Evolutionary conservation across 2,329 filamentous ascomycete genomes (phyloP).

Genomic region (Blastomyces percursus): DNA sequence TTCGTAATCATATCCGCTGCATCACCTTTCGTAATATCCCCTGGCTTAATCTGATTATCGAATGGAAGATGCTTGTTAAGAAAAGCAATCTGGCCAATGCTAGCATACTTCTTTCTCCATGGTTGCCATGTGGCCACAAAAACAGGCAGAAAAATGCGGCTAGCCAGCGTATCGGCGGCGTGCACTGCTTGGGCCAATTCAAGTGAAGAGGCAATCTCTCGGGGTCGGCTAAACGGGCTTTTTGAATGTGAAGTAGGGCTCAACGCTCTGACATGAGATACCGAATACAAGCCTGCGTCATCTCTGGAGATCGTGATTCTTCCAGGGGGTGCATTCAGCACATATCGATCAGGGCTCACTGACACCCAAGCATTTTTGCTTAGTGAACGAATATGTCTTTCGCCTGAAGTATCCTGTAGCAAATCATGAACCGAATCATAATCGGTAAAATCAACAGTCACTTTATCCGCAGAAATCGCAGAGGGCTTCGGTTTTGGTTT

Average conservation of each 20-base stretch:
- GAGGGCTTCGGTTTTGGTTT: conserved; percentile 10
- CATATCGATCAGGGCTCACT: conserved; percentile 56
- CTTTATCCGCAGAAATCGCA: conserved; percentile 18
- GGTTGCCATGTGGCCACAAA: conserved; percentile 55
- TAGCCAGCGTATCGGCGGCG: conserved; percentile 72
- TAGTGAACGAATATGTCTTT: conserved; percentile 64
- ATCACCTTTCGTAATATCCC: conserved; percentile 63
- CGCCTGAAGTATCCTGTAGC: conserved; percentile 67
- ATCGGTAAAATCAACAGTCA: conserved; percentile 67
- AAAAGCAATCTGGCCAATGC: conserved; percentile 37
- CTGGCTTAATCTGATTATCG: conserved; percentile 48
- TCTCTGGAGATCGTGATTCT: conserved; percentile 44
- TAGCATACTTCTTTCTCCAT: conserved; percentile 61
- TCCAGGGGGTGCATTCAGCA: conserved; percentile 56
- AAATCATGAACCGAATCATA: conserved; percentile 90
- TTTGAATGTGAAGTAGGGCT: conserved; percentile 24
- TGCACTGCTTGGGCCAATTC: conserved; percentile 67
- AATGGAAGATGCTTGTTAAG: conserved; percentile 37
- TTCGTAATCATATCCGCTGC: conserved; percentile 88
- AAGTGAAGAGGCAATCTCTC: conserved; percentile 52
- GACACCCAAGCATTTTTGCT: conserved; percentile 76
- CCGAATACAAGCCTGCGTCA: conserved; percentile 19
- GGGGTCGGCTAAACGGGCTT: conserved; percentile 56
- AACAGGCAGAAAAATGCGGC: conserved; percentile 51
- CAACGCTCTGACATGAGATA: conserved; percentile 22